Evolutionary conservation across 305 asterid species (phyloP), one percentile per base, ranked within the genome.

Genomic region (Solanum aculeatissimum): DNA sequence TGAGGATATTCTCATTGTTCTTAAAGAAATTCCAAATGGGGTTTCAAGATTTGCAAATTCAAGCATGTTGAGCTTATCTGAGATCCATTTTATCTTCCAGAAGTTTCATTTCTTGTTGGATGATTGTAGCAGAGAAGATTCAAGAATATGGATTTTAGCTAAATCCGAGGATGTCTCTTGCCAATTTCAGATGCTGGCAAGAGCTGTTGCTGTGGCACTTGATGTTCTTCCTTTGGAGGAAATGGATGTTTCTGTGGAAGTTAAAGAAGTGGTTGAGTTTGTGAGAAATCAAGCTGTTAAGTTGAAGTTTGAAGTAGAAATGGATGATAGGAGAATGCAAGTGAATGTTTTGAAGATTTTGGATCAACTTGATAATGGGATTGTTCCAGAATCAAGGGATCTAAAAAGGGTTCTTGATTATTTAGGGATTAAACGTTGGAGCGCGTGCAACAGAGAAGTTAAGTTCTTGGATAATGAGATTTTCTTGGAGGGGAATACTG

Each of bases 21-120:
- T 96, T 42, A 86, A 91, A 83, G 96, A 95, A 75, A 80, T 91
- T 10, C 90, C 19, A 62, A 55, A 23, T 29, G 87, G 81, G 63
- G 10, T 19, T 66, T 18, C 91, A 19, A 83, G 51, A 29, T 43
- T n/a, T 55, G 86, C 84, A 5, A 47, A 81, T 47, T 85, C 93
- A 29, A 49, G 85, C 53, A 2, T 70, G 3, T 69, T 88, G 38
- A 85, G 91, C 93, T 86, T 96, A 60, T 93, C 98, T 7, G 99
- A 95, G 84, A 93, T 96, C 70, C 98, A 96, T 81, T 91, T 91
- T 86, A 84, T 87, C 92, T 91, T 96, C 90, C 98, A 96, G 74
- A 93, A 90, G 89, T 83, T 93, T 84, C 89, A 81, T 27, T 93
- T 89, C 90, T 88, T 95, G 63, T 72, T 96, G 58, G 91, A 96